Percentiles rank a stretch among this genome's conserved stretches.
Conservation (phyloP, 2,329 filamentous ascomycete genomes). For the Parafenestella ontariensis region DNA sequence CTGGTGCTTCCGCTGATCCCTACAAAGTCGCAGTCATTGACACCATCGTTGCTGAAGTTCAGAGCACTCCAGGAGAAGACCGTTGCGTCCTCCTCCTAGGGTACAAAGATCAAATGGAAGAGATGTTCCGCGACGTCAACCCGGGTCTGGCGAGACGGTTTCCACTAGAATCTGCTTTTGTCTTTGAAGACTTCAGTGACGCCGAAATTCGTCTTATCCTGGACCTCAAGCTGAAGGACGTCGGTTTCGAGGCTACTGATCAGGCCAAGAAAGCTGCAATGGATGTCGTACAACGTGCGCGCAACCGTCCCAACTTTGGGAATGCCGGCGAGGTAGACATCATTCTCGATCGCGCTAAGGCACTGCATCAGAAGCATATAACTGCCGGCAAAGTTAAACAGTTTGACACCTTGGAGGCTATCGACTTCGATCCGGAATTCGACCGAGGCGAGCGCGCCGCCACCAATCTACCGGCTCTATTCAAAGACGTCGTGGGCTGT, state of each 20-base stretch:
- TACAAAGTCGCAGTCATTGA: constrained; percentile 73
- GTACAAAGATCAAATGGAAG: constrained; percentile 72
- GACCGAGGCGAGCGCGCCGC: constrained; percentile 58
- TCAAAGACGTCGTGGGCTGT: constrained; percentile 65
- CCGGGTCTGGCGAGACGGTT: constrained; percentile 73
- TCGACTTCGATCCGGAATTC: constrained; percentile 67
- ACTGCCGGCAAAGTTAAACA: constrained; percentile 31
- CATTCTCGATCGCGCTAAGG: constrained; percentile 66
- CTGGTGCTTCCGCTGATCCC: constrained; percentile 48
- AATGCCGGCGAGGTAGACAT: constrained; percentile 79
- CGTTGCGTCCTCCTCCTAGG: constrained; percentile 75
- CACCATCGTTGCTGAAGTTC: constrained; percentile 76
- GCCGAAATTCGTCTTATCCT: constrained; percentile 66
- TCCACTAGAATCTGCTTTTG: constrained; percentile 67
- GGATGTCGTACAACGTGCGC: constrained; percentile 66
- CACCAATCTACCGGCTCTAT: constrained; percentile 61
- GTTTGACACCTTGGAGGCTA: constrained; percentile 49
- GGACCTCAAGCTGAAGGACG: constrained; percentile 65
- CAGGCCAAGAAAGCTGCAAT: constrained; percentile 60
- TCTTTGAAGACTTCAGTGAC: constrained; percentile 72
- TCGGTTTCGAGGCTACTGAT: constrained; percentile 61
- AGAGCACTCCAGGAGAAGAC: constrained; percentile 73
- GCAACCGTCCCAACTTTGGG: constrained; percentile 71
- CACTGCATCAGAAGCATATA: constrained; percentile 56
- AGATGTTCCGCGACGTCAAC: constrained; percentile 78